Base-by-base conservation (phyloP, 352 stramenopile genomes). In the Pythium vanterpoolii region DNA sequence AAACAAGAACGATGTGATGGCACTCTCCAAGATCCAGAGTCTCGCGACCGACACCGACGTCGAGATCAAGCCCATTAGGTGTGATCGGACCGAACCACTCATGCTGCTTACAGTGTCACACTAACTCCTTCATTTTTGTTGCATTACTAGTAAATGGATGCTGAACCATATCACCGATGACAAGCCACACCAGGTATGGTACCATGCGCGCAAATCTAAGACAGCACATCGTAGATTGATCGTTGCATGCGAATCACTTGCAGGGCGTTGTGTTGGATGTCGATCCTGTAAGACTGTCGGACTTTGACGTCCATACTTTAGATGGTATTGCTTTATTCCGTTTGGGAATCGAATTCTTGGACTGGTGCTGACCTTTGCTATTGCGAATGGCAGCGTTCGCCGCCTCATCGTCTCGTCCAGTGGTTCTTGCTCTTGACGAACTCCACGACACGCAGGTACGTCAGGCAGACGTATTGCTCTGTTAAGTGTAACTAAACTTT, bases 141-240 rank as follows among this genome's bases (percentile, higher is more conserved):
- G 4, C n/a, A 7, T 43, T 34, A 13, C 23, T 30, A 91, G 77
- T 71, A 93, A 93, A 68, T 91, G 81, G 81, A 89, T 86, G 77
- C 63, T 93, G 14, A 93, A 93, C 52, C 78, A 90, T 40, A 85
- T 90, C 34, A 90, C 82, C 14, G 71, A 81, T 3, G 80, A 93
- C 70, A 91, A 91, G 42, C 84, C 84, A 13, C 84, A 93, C 58
- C 84, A 93, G 64, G 82, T 89, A 60, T 13, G 10, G 5, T 57
- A 21, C 19, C 28, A 30, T 13, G 45, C 10, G 5, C 5, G 11
- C 6, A 26, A 46, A 16, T 16, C n/a, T 6, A 28, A 18, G 4
- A 8, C 27, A 26, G 23, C 18, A 4, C 26, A 9, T 26, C 26
- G 5, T 44, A 7, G 10, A 28, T 34, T 31, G 34, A 47, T n/a